phyloP scores from a whole-genome alignment of 495 filamentous ascomycete species.

The Penicillium herquei region DNA sequence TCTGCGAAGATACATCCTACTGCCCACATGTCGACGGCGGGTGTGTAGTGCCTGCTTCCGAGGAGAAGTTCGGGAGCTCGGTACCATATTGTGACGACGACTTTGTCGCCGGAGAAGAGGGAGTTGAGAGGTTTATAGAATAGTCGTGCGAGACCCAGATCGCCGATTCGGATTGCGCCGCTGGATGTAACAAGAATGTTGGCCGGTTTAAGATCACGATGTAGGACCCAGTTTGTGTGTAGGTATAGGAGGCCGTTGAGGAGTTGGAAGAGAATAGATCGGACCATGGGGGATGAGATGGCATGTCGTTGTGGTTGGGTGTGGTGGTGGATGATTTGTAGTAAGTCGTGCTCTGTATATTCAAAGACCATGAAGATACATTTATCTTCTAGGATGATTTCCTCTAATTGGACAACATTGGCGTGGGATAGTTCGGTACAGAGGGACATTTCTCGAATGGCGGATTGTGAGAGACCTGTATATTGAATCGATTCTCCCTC shows the following conservation, averaged over 20 bases:
- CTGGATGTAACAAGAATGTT: constrained; percentile 97
- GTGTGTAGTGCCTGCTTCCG: constrained; percentile 89
- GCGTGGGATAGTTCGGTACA: constrained; percentile 88
- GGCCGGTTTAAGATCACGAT: constrained; percentile 94
- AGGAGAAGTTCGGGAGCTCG: constrained; percentile 92
- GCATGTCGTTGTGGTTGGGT: constrained; percentile 81
- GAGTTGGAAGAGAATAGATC: constrained; percentile 91
- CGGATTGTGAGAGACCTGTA: constrained; percentile 96
- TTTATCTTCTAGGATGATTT: constrained; percentile 98
- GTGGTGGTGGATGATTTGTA: constrained; percentile 98
- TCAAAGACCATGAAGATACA: constrained; percentile 99
- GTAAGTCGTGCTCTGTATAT: constrained; percentile 93
- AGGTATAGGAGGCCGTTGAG: constrained; percentile 92
- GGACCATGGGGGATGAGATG: constrained; percentile 84
- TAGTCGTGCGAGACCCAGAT: constrained; percentile 85
- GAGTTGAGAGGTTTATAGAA: constrained; percentile 92
- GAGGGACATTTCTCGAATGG: constrained; percentile 97
- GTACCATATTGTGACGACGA: constrained; percentile 99
- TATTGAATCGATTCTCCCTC: constrained; percentile 94
- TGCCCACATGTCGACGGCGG: constrained; percentile 95
- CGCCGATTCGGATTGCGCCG: constrained; percentile 90
- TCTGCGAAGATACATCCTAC: constrained; percentile 98
- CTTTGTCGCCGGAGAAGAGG: constrained; percentile 92
- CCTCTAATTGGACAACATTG: constrained; percentile 87
- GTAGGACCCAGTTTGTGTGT: constrained; percentile 95